A percentile compares a stretch with the other conserved stretches of the same genome.
phyloP scores from a whole-genome alignment of 345 rosid genomes.

The Alliaria petiolata region DNA sequence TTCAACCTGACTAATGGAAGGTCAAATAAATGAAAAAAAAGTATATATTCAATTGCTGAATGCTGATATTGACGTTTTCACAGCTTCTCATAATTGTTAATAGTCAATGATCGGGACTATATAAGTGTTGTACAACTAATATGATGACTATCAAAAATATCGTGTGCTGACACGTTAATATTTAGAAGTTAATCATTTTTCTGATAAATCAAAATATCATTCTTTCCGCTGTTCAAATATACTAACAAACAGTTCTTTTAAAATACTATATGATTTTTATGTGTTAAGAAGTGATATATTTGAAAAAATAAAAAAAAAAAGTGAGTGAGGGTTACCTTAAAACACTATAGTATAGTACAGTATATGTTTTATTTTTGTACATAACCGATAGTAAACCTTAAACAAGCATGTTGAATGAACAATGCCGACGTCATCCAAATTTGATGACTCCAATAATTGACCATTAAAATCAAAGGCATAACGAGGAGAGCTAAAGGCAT shows the following conservation, averaged over 20 bases:
- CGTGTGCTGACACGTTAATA: background rate
- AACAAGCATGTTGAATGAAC: slow-evolving; percentile 7
- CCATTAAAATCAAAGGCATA: slow-evolving; percentile 15
- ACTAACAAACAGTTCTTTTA: too few species aligned
- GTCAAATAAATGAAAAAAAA: background rate
- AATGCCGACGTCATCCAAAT: background rate
- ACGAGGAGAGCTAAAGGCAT: too few species aligned
- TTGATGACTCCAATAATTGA: slow-evolving; percentile 18
- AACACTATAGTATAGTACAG: too few species aligned
- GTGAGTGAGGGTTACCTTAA: too few species aligned
- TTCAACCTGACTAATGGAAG: background rate
- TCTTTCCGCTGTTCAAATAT: too few species aligned
- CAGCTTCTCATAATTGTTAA: background rate
- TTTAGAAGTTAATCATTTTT: background rate
- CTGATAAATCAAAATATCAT: background rate
- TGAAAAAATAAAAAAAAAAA: too few species aligned
- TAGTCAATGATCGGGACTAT: slow-evolving; percentile 14
- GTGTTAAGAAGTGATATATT: background rate
- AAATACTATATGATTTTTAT: background rate
- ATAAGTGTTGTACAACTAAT: slow-evolving; percentile 6
- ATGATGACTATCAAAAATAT: background rate
- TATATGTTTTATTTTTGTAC: too few species aligned
- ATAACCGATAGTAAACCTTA: background rate
- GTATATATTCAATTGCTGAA: background rate
- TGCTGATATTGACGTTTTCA: background rate